A percentile compares a stretch with the other conserved stretches of the same genome.
These are phyloP conservation scores for Fusarium liriodendri DNA, from an alignment of 2,329 filamentous ascomycete genomes.

Conservation along the genomic window DNA sequence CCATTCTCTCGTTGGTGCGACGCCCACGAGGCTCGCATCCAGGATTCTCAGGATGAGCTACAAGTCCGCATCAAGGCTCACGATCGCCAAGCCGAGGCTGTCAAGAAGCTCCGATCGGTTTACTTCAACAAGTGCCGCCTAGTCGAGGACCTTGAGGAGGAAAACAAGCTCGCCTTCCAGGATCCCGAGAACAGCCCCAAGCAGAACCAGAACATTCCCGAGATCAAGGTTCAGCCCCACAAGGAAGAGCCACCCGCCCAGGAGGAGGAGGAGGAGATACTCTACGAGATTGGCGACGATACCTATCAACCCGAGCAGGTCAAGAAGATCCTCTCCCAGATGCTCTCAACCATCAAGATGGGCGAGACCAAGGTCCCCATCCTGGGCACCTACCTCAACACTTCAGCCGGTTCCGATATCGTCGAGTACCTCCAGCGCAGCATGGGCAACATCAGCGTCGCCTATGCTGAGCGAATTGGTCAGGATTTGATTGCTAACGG, in stretches of 20 bases:
- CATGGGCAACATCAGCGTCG: conserved; percentile 85
- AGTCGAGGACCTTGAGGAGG: conserved; percentile 96
- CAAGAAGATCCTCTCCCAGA: conserved; percentile 89
- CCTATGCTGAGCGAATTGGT: conserved; percentile 92
- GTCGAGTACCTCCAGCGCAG: conserved; percentile 94
- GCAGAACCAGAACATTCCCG: conserved; percentile 71
- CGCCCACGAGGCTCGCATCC: conserved; percentile 88
- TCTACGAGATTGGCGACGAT: conserved; percentile 91
- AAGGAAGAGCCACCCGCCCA: conserved; percentile 64
- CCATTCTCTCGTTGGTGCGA: conserved; percentile 98
- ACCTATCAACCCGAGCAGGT: conserved; percentile 86
- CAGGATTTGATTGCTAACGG: conserved; percentile 91
- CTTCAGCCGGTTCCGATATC: conserved; percentile 90
- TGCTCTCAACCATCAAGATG: conserved; percentile 87
- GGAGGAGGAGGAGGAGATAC: conserved; percentile 79
- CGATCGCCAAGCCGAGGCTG: conserved; percentile 88
- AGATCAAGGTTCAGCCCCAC: conserved; percentile 86
- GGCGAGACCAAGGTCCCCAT: conserved; percentile 96
- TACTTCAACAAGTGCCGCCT: conserved; percentile 99
- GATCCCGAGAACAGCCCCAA: conserved; percentile 80
- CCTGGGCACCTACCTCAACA: conserved; percentile 93
- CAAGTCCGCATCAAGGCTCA: conserved; percentile 92
- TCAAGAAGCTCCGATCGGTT: conserved; percentile 92
- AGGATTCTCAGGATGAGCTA: conserved; percentile 94
- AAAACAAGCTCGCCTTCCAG: conserved; percentile 98